These are phyloP conservation scores for Turritis glabra DNA, from an alignment of 345 rosid genomes.

Conservation along the genomic window DNA sequence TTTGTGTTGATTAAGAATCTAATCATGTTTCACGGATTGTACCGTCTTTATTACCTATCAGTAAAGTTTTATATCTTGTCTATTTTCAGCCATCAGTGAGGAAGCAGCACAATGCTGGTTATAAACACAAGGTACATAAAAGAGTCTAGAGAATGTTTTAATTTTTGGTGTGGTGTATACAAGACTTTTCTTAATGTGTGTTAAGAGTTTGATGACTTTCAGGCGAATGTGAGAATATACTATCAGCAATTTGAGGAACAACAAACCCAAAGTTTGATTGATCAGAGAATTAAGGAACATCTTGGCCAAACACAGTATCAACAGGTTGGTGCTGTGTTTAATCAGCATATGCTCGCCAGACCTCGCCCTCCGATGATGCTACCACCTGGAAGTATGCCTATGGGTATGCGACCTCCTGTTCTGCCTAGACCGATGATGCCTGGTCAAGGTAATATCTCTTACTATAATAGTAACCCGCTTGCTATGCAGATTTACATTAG, in stretches of 20 bases:
- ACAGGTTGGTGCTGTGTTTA: constrained; percentile 89
- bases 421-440: constrained; percentile 82
- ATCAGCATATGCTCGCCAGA: constrained; percentile 78
- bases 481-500: neutral
- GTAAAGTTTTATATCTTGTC: neutral
- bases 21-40: neutral
- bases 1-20: neutral
- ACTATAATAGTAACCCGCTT: neutral
- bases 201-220: constrained; percentile 21
- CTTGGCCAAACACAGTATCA: constrained; percentile 85
- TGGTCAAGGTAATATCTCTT: constrained; percentile 34
- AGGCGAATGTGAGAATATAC: constrained; percentile 92
- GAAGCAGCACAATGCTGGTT: constrained; percentile 98
- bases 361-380: constrained; percentile 84
- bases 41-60: neutral
- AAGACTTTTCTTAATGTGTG: neutral
- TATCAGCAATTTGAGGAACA: constrained; percentile 99
- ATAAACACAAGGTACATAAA: constrained; percentile 85
- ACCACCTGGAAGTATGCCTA: constrained; percentile 51
- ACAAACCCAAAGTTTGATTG: constrained; percentile 92
- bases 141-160: neutral
- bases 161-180: neutral
- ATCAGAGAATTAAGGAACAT: constrained; percentile 95
- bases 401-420: constrained; percentile 87
- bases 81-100: constrained; percentile 88